Evolutionary conservation across 2,329 filamentous ascomycete genomes (phyloP), one percentile per base, ranked within the genome.

Genomic region (Colletotrichum cuscutae): DNA sequence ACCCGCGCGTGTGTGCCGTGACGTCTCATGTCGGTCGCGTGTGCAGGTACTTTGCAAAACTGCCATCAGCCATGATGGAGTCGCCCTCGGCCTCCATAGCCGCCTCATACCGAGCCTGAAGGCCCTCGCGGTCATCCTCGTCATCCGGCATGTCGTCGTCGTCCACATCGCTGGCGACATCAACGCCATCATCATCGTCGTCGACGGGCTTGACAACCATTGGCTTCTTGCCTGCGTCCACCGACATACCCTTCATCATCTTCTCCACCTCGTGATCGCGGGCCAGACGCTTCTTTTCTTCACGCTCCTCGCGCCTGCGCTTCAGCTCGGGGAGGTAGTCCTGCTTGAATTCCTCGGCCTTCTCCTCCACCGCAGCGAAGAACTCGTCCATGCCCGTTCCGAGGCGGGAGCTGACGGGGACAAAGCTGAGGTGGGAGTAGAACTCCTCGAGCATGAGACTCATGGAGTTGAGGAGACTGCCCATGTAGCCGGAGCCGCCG

Each of bases 401-500:
- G 0, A 96, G 94, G 90, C 98, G 96, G 8, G 95, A 94, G 76
- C 94, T 97, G 13, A 99, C 97, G 0, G 93, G 95, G 0, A 99
- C 96, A 9, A 99, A 94, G 79, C 91, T 97, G 42, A 99, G 86
- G 79, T 98, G 95, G 52, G 94, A 92, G 83, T 99, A 99, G 80
- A 99, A 99, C 81, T 99, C 97, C 79, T 99, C 97, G 42, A 99
- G 87, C 89, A 99, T 95, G 74, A 98, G 86, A 79, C 95, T 98
- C 97, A 99, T 99, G 79, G 95, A 98, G 87, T 98, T 98, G 65
- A 99, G 88, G 68, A 98, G 85, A 76, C 94, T 97, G 67, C 94
- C 93, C 97, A 99, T 98, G 85, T 99, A 99, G 15, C 97, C 97
- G 77, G 93, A 97, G 12, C 95, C 95, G 5, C 92, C 90, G 12